A percentile compares a stretch with the other conserved stretches of the same genome.
These are phyloP conservation scores for Fusarium aywerte DNA, from an alignment of 2,329 filamentous ascomycete genomes.

Conservation along the genomic window DNA sequence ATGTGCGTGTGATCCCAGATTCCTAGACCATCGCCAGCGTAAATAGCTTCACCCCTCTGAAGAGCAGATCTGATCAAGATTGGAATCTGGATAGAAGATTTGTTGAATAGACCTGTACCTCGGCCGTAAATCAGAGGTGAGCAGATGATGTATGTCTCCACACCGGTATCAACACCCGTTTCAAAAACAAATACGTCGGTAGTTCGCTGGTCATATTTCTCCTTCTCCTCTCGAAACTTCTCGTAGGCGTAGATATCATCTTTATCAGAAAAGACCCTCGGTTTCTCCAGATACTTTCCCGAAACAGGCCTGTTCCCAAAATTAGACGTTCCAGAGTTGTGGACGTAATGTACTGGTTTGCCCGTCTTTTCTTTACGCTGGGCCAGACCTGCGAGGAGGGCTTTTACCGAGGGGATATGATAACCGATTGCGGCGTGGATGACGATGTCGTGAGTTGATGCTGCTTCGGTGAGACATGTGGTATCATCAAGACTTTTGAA, in stretches of 20 bases:
- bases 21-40: background rate
- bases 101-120: constrained; percentile 11
- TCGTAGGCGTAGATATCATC: constrained; percentile 14
- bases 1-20: constrained; percentile 11
- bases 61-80: background rate
- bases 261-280: background rate
- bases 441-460: background rate
- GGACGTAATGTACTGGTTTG: background rate
- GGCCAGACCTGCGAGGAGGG: background rate
- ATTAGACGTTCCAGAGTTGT: constrained; percentile 18
- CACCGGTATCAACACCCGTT: background rate
- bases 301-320: constrained; percentile 6
- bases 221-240: background rate
- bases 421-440: constrained; percentile 13
- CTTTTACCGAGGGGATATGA: background rate
- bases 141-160: constrained; percentile 11
- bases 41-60: background rate
- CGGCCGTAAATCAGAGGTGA: constrained; percentile 11
- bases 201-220: constrained; percentile 9
- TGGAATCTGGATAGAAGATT: constrained; percentile 11
- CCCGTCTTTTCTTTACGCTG: background rate
- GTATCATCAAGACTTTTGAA: background rate
- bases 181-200: constrained; percentile 8
- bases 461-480: background rate
- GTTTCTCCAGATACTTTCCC: background rate